phyloP scores from a whole-genome alignment of 2,329 filamentous ascomycete species.

The Cephalotrichum gorgonifer region DNA sequence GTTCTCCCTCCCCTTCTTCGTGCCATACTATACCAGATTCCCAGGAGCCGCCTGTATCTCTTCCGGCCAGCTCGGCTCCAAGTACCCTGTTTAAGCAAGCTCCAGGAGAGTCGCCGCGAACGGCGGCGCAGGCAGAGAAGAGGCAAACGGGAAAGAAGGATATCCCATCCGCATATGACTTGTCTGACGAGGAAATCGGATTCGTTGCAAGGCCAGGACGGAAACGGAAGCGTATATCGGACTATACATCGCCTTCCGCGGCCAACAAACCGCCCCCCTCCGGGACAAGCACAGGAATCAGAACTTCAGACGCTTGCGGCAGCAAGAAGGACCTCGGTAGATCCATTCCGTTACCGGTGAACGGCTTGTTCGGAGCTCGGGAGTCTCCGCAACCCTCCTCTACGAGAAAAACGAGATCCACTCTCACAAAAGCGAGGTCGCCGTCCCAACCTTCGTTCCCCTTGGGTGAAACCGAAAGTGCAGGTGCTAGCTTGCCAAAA shows the following conservation, averaged over 20 bases:
- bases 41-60: constrained; percentile 11
- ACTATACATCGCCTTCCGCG: not conserved
- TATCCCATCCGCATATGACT: constrained; percentile 10
- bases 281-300: not conserved
- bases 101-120: not conserved
- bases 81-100: not conserved
- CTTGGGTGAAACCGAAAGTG: too few species aligned
- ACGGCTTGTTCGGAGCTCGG: too few species aligned
- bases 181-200: constrained; percentile 25
- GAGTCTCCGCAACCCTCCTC: too few species aligned
- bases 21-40: constrained; percentile 16
- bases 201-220: not conserved
- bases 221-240: not conserved
- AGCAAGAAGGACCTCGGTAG: too few species aligned
- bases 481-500: too few species aligned
- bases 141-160: not conserved
- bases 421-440: too few species aligned
- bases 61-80: not conserved
- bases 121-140: too few species aligned
- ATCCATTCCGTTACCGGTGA: too few species aligned
- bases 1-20: not conserved
- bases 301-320: too few species aligned
- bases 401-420: too few species aligned
- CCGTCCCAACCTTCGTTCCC: too few species aligned
- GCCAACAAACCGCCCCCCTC: not conserved